phyloP scores from a whole-genome alignment of 2,329 filamentous ascomycete species.

The Cryphonectria carpinicola region DNA sequence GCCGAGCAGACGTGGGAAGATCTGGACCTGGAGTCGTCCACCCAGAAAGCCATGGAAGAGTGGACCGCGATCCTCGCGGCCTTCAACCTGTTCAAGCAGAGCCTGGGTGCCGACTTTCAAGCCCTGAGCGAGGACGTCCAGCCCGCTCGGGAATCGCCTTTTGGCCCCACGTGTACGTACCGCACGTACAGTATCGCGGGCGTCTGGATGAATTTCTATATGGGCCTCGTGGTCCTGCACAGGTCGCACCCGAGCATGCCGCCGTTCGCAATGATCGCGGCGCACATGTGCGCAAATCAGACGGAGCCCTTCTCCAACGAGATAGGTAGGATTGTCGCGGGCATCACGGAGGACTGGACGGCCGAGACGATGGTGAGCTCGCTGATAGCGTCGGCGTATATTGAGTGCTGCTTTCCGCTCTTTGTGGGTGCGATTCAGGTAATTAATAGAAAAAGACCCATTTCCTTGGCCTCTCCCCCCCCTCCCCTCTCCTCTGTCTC shows the following conservation, averaged over 20 bases:
- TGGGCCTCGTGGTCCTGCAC: conserved; percentile 80
- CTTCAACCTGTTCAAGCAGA: conserved; percentile 67
- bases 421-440: conserved; percentile 86
- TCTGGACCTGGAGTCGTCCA: conserved; percentile 64
- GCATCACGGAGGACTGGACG: conserved; percentile 62
- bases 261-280: conserved; percentile 85
- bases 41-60: conserved; percentile 72
- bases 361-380: conserved; percentile 68
- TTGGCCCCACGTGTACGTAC: conserved; percentile 81
- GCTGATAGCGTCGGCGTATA: conserved; percentile 76
- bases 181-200: conserved; percentile 85
- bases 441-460: conserved; percentile 28
- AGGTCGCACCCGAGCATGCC: conserved; percentile 89
- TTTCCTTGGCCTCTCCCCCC: conserved; percentile 43
- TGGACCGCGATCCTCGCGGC: conserved; percentile 77
- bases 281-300: conserved; percentile 73
- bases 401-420: conserved; percentile 79
- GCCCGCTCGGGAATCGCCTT: conserved; percentile 70
- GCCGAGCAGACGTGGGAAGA: conserved; percentile 49
- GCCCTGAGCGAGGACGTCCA: conserved; percentile 71
- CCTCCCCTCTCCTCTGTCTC: too few relatives aligned
- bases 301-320: conserved; percentile 73
- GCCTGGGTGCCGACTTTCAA: conserved; percentile 76
- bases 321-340: conserved; percentile 80
- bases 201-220: conserved; percentile 86